Evolutionary conservation across 345 rosid species (phyloP).

Genomic region (Lepidium didymum): DNA sequence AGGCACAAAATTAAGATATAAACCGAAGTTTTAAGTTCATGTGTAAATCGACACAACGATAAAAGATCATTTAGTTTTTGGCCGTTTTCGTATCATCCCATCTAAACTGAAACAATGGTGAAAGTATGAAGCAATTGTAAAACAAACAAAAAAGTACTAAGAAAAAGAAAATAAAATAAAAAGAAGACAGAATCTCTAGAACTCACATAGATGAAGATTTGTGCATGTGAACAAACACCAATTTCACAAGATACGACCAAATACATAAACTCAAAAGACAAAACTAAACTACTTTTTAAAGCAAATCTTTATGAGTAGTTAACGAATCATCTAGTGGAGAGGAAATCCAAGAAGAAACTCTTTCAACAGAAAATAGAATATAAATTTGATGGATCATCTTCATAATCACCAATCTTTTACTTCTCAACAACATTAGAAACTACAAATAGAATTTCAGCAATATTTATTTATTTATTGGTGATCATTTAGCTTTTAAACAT

Average conservation of each 20-base stretch:
- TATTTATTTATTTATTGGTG: background rate
- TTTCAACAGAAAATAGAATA: background rate
- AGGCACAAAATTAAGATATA: too few species aligned
- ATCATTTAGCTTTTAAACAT: background rate
- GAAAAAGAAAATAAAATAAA: background rate
- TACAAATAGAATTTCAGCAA: background rate
- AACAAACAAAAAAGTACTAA: background rate
- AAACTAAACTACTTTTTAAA: background rate
- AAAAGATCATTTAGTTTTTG: too few species aligned
- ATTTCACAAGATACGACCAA: slow-evolving; percentile 15
- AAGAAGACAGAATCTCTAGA: background rate
- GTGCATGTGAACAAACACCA: slow-evolving; percentile 30
- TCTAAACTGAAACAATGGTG: background rate
- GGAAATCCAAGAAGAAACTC: slow-evolving; percentile 21
- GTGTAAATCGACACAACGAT: too few species aligned
- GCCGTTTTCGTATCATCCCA: background rate
- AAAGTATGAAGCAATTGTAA: background rate
- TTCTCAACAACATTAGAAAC: background rate
- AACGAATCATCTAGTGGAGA: slow-evolving; percentile 22
- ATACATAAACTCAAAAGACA: background rate
- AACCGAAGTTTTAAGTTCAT: too few species aligned
- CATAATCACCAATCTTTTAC: slow-evolving; percentile 2
- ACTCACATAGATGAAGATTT: slow-evolving; percentile 1
- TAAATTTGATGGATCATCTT: background rate
- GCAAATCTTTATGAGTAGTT: slow-evolving; percentile 13